These are phyloP conservation scores for Stachybotrys chartarum DNA, from an alignment of 2,329 filamentous ascomycete genomes.

Conservation along the genomic window DNA sequence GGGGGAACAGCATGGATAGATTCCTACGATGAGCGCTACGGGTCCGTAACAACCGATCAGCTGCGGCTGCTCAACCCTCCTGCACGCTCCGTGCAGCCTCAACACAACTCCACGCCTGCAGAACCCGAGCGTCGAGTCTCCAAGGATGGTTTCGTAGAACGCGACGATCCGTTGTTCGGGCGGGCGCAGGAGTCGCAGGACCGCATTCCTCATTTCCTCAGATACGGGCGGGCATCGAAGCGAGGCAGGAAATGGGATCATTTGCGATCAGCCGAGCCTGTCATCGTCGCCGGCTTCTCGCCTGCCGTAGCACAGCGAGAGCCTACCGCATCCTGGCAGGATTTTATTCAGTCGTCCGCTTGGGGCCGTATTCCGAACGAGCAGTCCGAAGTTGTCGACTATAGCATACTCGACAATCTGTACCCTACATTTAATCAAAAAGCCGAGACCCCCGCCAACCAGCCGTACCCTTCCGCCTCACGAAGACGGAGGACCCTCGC, in stretches of 20 bases:
- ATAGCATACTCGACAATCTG: constrained; percentile 35
- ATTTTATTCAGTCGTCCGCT: constrained; percentile 45
- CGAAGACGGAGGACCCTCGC: constrained; percentile 20
- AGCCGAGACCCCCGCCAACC: constrained; percentile 22
- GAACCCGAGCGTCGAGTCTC: constrained; percentile 35
- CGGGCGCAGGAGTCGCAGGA: constrained; percentile 23
- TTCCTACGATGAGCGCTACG: constrained; percentile 36
- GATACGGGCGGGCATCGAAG: constrained; percentile 36
- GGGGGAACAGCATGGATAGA: constrained; percentile 38
- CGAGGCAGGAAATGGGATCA: constrained; percentile 53
- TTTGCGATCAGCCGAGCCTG: constrained; percentile 49
- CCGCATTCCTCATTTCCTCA: constrained; percentile 39
- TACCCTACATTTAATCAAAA: constrained; percentile 40
- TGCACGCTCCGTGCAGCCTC: constrained; percentile 26
- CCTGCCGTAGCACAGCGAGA: constrained; percentile 26
- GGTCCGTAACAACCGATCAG: constrained; percentile 28
- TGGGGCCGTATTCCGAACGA: constrained; percentile 42
- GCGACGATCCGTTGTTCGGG: constrained; percentile 28
- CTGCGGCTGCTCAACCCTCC: constrained; percentile 31
- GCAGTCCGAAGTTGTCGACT: constrained; percentile 39
- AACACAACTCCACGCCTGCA: constrained; percentile 34
- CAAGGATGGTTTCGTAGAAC: constrained; percentile 39
- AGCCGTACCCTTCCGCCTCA: constrained; percentile 17
- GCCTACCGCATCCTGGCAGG: constrained; percentile 40
- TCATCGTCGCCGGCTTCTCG: constrained; percentile 46